Evolutionary conservation across 108 stramenopile genomes (phyloP).

Genomic region (Fragilariopsis cylindrus): DNA sequence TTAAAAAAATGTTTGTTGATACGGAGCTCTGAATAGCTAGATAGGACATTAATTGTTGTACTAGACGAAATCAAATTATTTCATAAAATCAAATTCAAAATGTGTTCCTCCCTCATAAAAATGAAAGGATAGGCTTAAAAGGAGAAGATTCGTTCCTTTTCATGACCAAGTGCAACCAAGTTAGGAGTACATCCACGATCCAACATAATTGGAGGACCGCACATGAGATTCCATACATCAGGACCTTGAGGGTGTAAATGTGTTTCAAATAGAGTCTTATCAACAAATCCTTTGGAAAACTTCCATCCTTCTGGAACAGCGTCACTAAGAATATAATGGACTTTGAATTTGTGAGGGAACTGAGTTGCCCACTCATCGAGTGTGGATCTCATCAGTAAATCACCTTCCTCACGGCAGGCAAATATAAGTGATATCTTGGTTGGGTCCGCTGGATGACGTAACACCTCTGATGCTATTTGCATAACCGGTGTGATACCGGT

Average conservation of each 20-base stretch:
- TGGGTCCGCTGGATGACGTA: slow-evolving; percentile 79
- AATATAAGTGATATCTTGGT: slow-evolving; percentile 92
- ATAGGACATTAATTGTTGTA: too few species aligned
- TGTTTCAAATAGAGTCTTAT: slow-evolving; percentile 72
- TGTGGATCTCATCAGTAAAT: slow-evolving; percentile 87
- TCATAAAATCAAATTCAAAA: too few species aligned
- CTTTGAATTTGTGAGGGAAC: slow-evolving; percentile 84
- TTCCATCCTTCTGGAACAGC: slow-evolving; percentile 74
- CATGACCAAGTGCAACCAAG: slow-evolving; percentile 66
- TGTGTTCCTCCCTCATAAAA: background rate
- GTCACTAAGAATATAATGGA: slow-evolving; percentile 92
- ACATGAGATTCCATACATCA: slow-evolving; percentile 89
- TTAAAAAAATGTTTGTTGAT: too few species aligned
- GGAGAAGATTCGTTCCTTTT: slow-evolving; percentile 61
- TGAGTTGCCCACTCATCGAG: slow-evolving; percentile 87
- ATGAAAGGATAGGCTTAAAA: slow-evolving; percentile 48
- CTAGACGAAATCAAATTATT: too few species aligned
- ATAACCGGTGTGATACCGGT: slow-evolving; percentile 96
- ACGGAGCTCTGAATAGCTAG: too few species aligned
- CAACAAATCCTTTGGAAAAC: slow-evolving; percentile 90
- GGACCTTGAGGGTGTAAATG: slow-evolving; percentile 69
- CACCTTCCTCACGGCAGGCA: slow-evolving; percentile 94
- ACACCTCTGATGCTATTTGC: slow-evolving; percentile 90
- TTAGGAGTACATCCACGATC: slow-evolving; percentile 86
- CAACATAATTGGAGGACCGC: slow-evolving; percentile 97